These are phyloP conservation scores for Cryptococcus sp. DNA, from an alignment of 1,284 basidiomycete genomes.

Conservation along the genomic window DNA sequence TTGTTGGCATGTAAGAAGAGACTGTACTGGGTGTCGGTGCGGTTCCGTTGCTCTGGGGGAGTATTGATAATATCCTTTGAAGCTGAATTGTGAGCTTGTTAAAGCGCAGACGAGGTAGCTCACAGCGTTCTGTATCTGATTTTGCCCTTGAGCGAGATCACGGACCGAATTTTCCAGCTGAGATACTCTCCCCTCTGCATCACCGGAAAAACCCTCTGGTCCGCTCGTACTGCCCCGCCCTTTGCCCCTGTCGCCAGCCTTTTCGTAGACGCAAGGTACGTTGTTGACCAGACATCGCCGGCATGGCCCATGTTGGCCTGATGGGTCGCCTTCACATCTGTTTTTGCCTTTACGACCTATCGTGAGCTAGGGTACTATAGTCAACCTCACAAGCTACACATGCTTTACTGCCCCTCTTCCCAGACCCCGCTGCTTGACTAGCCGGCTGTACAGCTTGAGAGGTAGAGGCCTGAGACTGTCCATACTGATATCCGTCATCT, in stretches of 20 bases:
- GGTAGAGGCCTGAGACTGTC: neutral
- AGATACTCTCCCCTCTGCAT: slow-evolving; percentile 43
- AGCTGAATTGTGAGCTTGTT: slow-evolving; percentile 21
- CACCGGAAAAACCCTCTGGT: slow-evolving; percentile 55
- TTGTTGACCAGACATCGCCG: slow-evolving; percentile 81
- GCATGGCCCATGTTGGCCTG: slow-evolving; percentile 50
- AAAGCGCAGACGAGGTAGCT: no score
- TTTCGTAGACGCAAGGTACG: slow-evolving; percentile 82
- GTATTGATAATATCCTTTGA: slow-evolving; percentile 38
- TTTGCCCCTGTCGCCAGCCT: slow-evolving; percentile 52
- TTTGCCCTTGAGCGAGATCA: slow-evolving; percentile 39
- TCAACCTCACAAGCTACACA: slow-evolving; percentile 42
- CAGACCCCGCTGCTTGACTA: slow-evolving; percentile 12
- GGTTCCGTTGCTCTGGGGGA: slow-evolving; percentile 22
- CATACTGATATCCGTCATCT: neutral
- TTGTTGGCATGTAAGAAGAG: slow-evolving; percentile 14
- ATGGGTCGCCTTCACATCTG: slow-evolving; percentile 74
- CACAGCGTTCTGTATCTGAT: slow-evolving; percentile 42
- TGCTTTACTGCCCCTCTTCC: slow-evolving; percentile 44
- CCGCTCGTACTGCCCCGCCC: slow-evolving; percentile 42
- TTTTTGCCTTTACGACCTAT: slow-evolving; percentile 80
- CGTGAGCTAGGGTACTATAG: neutral
- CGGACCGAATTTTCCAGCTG: slow-evolving; percentile 40
- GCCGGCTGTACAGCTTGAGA: neutral
- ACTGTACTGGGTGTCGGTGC: slow-evolving; percentile 15